These are phyloP conservation scores for Farysia itapuensis DNA, from an alignment of 1,284 basidiomycete species.

Conservation along the genomic window DNA sequence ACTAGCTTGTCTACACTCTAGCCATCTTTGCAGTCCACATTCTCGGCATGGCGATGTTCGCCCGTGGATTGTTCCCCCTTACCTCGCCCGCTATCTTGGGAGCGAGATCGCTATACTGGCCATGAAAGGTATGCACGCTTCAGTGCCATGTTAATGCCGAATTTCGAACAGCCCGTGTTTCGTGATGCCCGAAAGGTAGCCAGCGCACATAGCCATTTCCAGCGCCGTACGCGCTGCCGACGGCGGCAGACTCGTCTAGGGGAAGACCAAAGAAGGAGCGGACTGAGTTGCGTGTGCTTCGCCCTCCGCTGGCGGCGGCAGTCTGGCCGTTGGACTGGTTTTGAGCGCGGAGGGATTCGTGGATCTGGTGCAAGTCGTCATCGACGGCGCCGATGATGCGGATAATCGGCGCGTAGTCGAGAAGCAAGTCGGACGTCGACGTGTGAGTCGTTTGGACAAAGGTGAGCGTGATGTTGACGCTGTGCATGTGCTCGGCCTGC, in stretches of 20 bases:
- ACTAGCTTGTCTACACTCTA: too few species aligned
- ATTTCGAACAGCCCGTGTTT: constrained; percentile 1
- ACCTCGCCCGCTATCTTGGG: constrained; percentile 25
- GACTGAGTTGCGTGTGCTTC: constrained; percentile 16
- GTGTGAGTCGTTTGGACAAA: too few species aligned
- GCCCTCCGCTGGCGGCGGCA: constrained; percentile 1
- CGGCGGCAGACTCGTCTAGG: too few species aligned
- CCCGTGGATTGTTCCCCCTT: constrained; percentile 39
- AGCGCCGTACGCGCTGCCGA: too few species aligned
- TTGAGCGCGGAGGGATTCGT: constrained; percentile 3
- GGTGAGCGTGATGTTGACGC: too few species aligned
- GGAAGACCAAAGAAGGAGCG: neutral
- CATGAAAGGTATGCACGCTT: neutral
- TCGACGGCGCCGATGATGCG: constrained; percentile 72
- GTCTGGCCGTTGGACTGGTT: neutral
- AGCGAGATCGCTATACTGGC: constrained; percentile 34
- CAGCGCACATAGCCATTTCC: constrained; percentile 3
- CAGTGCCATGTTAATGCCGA: neutral
- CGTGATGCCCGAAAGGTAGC: constrained; percentile 18
- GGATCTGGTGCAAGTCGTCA: constrained; percentile 62
- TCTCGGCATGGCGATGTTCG: constrained; percentile 65
- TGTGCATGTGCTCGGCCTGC: too few species aligned
- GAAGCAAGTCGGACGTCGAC: neutral
- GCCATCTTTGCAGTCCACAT: constrained; percentile 64
- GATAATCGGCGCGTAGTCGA: constrained; percentile 73